A percentile compares a stretch with the other conserved stretches of the same genome.
Evolutionary conservation across 768 basidiomycete genomes (phyloP).

Genomic region (Boletus sensibilis): DNA sequence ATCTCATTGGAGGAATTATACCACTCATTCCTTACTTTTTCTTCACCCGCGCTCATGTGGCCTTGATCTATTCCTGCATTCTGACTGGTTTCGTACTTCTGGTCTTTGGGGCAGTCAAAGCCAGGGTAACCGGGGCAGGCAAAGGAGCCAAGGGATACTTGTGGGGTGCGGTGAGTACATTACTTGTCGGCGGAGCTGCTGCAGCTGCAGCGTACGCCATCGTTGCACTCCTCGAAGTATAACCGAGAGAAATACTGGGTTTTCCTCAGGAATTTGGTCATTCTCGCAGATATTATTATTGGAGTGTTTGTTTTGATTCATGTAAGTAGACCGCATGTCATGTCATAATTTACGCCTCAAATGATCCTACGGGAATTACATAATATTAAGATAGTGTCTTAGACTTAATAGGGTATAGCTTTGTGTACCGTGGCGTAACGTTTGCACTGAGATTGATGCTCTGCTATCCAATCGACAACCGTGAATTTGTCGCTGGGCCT

Average conservation of each 20-base stretch:
- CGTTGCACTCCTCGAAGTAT: conserved; percentile 49
- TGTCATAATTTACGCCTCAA: conserved; percentile 1
- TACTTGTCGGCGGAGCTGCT: conserved; percentile 87
- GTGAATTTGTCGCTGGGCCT: conserved; percentile 3
- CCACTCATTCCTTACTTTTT: conserved; percentile 94
- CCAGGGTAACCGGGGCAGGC: conserved; percentile 83
- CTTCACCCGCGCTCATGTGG: conserved; percentile 63
- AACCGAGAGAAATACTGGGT: neutral
- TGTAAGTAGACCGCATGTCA: conserved; percentile 1
- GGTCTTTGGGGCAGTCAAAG: conserved; percentile 88
- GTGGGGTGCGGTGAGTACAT: conserved; percentile 84
- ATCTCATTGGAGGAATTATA: conserved; percentile 90
- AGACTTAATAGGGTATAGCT: neutral
- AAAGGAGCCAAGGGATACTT: conserved; percentile 64
- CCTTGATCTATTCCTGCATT: conserved; percentile 71
- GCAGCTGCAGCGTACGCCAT: conserved; percentile 72
- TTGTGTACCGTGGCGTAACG: neutral
- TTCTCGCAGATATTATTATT: neutral
- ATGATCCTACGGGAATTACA: neutral
- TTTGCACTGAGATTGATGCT: neutral
- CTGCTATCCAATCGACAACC: conserved; percentile 4
- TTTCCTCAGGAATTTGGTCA: neutral
- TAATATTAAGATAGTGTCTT: neutral
- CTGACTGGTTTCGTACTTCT: conserved; percentile 85
- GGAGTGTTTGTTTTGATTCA: neutral